Base-by-base conservation (phyloP, 352 stramenopile genomes). In the Globisporangium camurandrum region DNA sequence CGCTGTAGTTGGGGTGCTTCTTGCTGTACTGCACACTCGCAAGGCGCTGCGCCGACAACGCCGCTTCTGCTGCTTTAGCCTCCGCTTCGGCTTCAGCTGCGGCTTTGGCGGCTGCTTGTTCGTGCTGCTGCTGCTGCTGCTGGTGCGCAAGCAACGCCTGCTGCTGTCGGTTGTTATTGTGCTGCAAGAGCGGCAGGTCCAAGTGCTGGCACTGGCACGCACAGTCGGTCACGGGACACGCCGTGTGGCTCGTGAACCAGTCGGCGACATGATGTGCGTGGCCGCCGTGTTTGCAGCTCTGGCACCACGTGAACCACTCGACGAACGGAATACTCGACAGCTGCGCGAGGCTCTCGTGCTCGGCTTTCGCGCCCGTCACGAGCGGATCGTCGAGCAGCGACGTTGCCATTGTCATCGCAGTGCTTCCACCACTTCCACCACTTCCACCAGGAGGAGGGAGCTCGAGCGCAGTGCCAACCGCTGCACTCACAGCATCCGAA, bases 261-360 rank as follows among this genome's bases (percentile, higher is more conserved):
- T 94, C 88, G 19, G 91, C 75, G 19, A 98, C 69, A 66, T 98
- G 93, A 54, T 97, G 89, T 1, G 93, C 88, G 57, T 98, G 90
- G 16, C 89, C 90, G 24, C 84, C 83, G 50, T 95, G 84, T 59
- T 91, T 91, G 56, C 84, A 95, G 9, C 78, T 78, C 65, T 96
- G 89, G 49, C 92, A 98, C 93, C 93, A 98, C 19, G 88, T 97
- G 61, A 97, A 97, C 88, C 89, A 97, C 67, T 97, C 89, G 12
- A 95, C 88, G 58, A 98, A 97, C 39, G 90, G 90, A 47, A 98
- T 92, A 55, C 79, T 96, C 5, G 87, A 93, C 6, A 97, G 64
- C 43, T 95, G 87, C 20, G 73, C 79, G 28, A 97, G 74, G 52
- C 86, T 92, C 45, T 95, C 84, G 48, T 88, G 78, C 62, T 86